These are phyloP conservation scores for Penicillium bialowiezense DNA, from an alignment of 495 filamentous ascomycete species.

Conservation along the genomic window DNA sequence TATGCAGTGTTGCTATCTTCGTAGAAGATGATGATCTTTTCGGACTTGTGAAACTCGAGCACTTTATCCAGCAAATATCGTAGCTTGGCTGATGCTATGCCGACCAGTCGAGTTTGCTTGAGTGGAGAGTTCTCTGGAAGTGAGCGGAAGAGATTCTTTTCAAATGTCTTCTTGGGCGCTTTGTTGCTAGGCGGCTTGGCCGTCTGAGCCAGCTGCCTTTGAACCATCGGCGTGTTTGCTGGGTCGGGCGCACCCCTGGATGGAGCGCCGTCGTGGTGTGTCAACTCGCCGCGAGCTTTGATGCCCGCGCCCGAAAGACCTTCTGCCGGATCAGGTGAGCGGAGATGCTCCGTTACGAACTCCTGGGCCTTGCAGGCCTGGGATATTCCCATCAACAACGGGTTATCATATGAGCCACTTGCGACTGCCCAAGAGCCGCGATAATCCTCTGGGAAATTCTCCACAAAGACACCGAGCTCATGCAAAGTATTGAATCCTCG, in stretches of 20 bases:
- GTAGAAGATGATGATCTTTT: constrained; percentile 93
- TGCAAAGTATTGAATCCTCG: constrained; percentile 62
- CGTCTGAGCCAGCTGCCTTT: constrained; percentile 12
- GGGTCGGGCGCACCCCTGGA: constrained; percentile 15
- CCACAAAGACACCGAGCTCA: constrained; percentile 73
- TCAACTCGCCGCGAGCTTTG: constrained; percentile 31
- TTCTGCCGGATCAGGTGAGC: constrained; percentile 42
- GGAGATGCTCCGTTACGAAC: constrained; percentile 54
- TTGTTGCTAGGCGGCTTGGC: constrained; percentile 27
- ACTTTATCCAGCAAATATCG: constrained; percentile 79
- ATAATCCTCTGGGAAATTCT: constrained; percentile 52
- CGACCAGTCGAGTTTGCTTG: constrained; percentile 61
- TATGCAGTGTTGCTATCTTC: constrained; percentile 81
- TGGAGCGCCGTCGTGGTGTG: constrained; percentile 17
- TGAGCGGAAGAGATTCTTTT: constrained; percentile 28
- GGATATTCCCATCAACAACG: constrained; percentile 50
- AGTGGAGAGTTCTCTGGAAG: constrained; percentile 53
- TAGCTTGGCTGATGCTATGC: constrained; percentile 82
- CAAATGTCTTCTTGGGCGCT: constrained; percentile 34
- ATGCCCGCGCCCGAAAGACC: constrained; percentile 52
- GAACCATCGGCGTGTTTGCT: constrained; percentile 8
- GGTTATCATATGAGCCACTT: constrained; percentile 18
- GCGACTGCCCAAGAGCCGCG: constrained; percentile 65
- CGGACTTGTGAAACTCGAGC: constrained; percentile 57
- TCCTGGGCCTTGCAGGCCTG: constrained; percentile 58